Conservation (phyloP, 2,329 filamentous ascomycete species). For the Endocalyx cinctus region DNA sequence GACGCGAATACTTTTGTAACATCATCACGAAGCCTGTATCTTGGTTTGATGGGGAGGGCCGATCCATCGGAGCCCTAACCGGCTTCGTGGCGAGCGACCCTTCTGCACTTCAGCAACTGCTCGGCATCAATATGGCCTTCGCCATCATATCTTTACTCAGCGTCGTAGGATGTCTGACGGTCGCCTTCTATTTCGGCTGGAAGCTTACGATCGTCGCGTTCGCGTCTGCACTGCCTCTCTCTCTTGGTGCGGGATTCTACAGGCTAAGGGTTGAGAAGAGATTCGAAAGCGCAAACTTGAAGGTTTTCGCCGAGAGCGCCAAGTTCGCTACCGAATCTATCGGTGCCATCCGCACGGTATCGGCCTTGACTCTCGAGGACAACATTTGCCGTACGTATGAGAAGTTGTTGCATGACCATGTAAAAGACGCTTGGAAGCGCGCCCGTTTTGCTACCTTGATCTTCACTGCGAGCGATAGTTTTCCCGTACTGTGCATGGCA, state of each 20-base stretch:
- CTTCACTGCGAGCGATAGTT: constrained; percentile 61
- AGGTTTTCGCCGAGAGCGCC: constrained; percentile 65
- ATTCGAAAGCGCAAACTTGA: constrained; percentile 47
- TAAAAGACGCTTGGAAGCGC: constrained; percentile 54
- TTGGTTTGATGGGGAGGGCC: constrained; percentile 57
- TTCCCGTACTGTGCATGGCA: constrained; percentile 35
- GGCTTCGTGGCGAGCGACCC: constrained; percentile 52
- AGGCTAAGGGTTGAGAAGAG: constrained; percentile 24
- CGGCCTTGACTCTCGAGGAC: constrained; percentile 64
- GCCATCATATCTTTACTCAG: constrained; percentile 60
- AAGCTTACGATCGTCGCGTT: constrained; percentile 66
- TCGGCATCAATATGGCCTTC: constrained; percentile 60
- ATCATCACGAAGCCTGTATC: constrained; percentile 53
- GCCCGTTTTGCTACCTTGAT: constrained; percentile 62
- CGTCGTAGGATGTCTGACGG: constrained; percentile 58
- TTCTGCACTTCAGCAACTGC: constrained; percentile 55
- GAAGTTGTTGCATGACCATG: constrained; percentile 53
- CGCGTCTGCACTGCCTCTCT: constrained; percentile 53
- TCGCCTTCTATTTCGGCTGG: constrained; percentile 71
- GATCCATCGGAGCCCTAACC: constrained; percentile 55
- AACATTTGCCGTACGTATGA: constrained; percentile 59
- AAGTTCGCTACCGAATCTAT: constrained; percentile 72
- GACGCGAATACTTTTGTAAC: constrained; percentile 55
- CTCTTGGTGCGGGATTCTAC: constrained; percentile 40
- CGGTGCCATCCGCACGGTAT: constrained; percentile 67